Conservation (phyloP, 371 early-diverging fungal species). For the Mortierella sp. region DNA sequence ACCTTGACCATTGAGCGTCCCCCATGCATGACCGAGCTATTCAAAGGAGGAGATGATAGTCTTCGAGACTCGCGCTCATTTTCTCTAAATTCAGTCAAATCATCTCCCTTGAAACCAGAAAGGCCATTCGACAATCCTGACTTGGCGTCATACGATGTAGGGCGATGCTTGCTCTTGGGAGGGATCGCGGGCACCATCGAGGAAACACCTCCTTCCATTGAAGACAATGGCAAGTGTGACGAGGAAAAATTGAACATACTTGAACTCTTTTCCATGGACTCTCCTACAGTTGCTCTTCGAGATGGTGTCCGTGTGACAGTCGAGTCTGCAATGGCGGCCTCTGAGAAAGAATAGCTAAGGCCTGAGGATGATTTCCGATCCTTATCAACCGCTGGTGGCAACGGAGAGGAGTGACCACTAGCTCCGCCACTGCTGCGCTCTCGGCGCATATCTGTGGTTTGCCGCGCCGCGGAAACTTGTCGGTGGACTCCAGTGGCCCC, state of each 20-base stretch:
- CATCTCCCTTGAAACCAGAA: too few relatives aligned
- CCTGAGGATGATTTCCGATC: neutral
- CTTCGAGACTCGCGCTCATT: too few relatives aligned
- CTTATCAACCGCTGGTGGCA: neutral
- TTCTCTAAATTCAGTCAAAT: too few relatives aligned
- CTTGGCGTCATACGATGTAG: constrained; percentile 18
- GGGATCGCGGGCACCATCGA: constrained; percentile 23
- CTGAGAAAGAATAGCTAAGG: neutral
- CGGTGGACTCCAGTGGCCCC: neutral
- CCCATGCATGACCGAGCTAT: too few relatives aligned
- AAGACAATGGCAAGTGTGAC: neutral
- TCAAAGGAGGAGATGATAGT: too few relatives aligned
- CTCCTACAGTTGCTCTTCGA: constrained; percentile 18
- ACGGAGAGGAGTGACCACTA: neutral
- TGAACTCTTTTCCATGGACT: neutral
- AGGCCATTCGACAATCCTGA: too few relatives aligned
- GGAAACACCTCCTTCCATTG: neutral
- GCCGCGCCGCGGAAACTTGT: constrained; percentile 13
- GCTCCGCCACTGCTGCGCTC: neutral
- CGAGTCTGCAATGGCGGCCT: neutral
- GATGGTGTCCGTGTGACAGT: neutral
- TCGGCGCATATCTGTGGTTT: constrained; percentile 8
- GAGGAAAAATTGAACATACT: neutral
- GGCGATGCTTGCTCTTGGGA: constrained; percentile 32
- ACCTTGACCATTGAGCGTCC: too few relatives aligned